Base-by-base conservation (phyloP, 1,139 yeast genomes). In the Zygosaccharomyces sapae region DNA sequence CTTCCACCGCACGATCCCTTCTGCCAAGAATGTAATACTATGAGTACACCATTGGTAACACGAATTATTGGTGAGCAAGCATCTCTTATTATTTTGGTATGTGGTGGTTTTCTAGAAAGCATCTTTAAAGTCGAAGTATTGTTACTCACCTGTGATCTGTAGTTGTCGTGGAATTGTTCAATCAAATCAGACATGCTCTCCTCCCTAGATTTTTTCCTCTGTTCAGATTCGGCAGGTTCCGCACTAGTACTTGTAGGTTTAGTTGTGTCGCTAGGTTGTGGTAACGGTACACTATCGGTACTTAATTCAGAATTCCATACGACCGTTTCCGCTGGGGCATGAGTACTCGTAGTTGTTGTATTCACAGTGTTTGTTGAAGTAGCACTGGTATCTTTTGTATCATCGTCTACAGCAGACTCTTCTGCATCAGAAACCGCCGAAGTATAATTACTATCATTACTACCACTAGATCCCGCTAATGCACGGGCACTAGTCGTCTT, bases 1-100 rank as follows among this genome's bases (percentile, higher is more conserved):
- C 59, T 55, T 6, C 65, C 67, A 3, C 67, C 67, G 43, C 62
- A 61, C 0, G 64, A 47, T 13, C 61, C 61, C 39, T 57, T 58
- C 27, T 55, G 51, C 68, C 67, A 64, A 39, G 54, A 52, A 46
- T 64, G 66, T 2, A 64, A 59, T 4, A 62, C 49, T 2, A 64
- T 36, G 16, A 63, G 33, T 7, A 56, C 55, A 4, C 59, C 61
- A 20, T 55, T 55, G 41, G 53, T 59, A 13, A 63, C 54, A 35
- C 55, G 52, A 2, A 64, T 45, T 9, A 63, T 51, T 0, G 68
- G 68, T 7, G 58, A 56, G 3, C 55, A 50, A 8, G 44, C 35
- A 38, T 61, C 63, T 40, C 60, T 50, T 5, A 51, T 47, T 25
- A 64, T 54, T 42, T 52, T 53, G 8, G 65, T 53, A 13, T 56